Conservation (phyloP, 1,284 basidiomycete genomes). For the Boletus hoseneyae region DNA sequence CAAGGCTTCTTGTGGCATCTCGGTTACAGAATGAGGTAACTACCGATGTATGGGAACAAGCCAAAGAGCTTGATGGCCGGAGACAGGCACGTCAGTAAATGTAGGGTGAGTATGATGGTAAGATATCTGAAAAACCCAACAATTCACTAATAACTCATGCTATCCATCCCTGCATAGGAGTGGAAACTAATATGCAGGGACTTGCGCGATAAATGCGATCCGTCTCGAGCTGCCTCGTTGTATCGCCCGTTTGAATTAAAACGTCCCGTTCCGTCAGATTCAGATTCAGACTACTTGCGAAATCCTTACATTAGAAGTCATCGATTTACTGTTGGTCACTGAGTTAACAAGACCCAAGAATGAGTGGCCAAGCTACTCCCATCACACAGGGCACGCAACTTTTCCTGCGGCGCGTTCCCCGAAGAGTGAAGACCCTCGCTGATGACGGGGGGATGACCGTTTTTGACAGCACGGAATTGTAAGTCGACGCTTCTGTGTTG, state of each 20-base stretch:
- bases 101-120: conserved; percentile 9
- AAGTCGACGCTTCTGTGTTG: conserved; percentile 10
- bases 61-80: conserved; percentile 42
- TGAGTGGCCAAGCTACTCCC: conserved; percentile 17
- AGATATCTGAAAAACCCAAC: not conserved
- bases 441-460: conserved; percentile 14
- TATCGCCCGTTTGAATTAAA: conserved; percentile 14
- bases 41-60: conserved; percentile 44
- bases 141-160: not conserved
- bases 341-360: conserved; percentile 7
- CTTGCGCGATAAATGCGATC: not conserved
- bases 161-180: not conserved
- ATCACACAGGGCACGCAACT: conserved; percentile 27
- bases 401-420: conserved; percentile 24
- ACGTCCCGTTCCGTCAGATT: conserved; percentile 10
- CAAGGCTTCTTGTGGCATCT: conserved; percentile 50
- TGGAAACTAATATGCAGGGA: not conserved
- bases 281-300: conserved; percentile 12
- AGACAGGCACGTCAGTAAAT: conserved; percentile 17
- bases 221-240: not conserved
- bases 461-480: conserved; percentile 32
- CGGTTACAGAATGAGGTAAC: conserved; percentile 44
- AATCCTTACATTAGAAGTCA: not conserved
- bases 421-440: conserved; percentile 13
- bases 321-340: not conserved